A percentile compares a stretch with the other conserved stretches of the same genome.
These are phyloP conservation scores for Pleurotus pulmonarius DNA, from an alignment of 768 basidiomycete species.

Conservation along the genomic window DNA sequence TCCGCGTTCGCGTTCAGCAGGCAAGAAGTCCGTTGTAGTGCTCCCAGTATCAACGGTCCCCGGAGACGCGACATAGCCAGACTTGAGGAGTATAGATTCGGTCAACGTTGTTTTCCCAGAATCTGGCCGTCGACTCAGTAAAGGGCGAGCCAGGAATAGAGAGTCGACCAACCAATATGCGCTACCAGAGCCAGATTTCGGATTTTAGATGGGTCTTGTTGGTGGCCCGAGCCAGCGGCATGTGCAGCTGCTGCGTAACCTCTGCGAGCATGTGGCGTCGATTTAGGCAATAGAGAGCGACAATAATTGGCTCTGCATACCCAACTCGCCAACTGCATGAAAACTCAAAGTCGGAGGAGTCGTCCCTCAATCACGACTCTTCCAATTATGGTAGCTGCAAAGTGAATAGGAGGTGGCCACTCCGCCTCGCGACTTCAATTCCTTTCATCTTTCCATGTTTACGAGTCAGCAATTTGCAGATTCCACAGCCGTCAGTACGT, in stretches of 20 bases:
- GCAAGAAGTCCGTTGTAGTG: slow-evolving; percentile 87
- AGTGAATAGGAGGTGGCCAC: neutral
- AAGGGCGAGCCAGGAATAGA: slow-evolving; percentile 9
- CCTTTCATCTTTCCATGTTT: neutral
- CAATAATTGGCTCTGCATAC: neutral
- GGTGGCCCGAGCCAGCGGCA: neutral
- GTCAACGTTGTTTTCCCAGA: slow-evolving; percentile 89
- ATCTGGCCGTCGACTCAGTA: slow-evolving; percentile 39
- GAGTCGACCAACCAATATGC: slow-evolving; percentile 60
- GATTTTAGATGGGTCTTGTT: slow-evolving; percentile 36
- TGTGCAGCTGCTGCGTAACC: neutral
- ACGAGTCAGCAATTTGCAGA: neutral
- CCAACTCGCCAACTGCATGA: neutral
- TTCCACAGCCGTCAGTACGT: neutral
- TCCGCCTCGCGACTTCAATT: neutral
- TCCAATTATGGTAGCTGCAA: neutral
- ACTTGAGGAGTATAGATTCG: slow-evolving; percentile 79
- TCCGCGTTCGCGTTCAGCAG: slow-evolving; percentile 84
- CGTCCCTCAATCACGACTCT: neutral
- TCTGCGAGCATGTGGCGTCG: neutral
- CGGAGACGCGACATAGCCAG: slow-evolving; percentile 65
- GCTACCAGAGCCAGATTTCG: slow-evolving; percentile 88
- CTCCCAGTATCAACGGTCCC: slow-evolving; percentile 89
- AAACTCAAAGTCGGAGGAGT: neutral
- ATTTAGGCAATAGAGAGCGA: neutral